Evolutionary conservation across 2,329 filamentous ascomycete genomes (phyloP), one percentile per base, ranked within the genome.

Genomic region (Aspergillus fumigatus): DNA sequence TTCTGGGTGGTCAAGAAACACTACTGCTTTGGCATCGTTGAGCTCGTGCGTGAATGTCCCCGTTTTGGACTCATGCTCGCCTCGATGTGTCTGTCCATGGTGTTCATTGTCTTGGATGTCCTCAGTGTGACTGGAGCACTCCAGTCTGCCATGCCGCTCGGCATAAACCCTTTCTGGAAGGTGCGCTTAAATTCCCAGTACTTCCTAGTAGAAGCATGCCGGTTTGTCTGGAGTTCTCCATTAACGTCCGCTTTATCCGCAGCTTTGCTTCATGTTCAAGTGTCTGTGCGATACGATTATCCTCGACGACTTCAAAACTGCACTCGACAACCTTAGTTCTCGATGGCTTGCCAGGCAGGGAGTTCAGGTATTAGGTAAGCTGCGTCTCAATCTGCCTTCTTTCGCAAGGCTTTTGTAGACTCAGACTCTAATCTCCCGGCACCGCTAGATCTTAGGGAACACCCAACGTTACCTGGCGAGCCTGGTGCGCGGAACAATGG

Each of bases 221-320:
- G 4, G 25, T 26, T 26, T 3, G 7, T 26, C 25, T 26, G 6
- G 25, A 26, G 25, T 7, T 26, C 25, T 26, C 25, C 7, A 7
- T 26, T 26, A 6, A 26, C 25, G 25, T 26, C 1, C 25, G 25
- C 25, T 26, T 26, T 26, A 26, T 26, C 7, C 25, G 25, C 25
- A 26, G 72, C 67, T 86, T 14, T 79, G 81, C 0, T 83, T 86
- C 50, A 80, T 87, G 21, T 87, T 86, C 77, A 88, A 88, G 70
- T 88, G 85, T 59, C 77, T 88, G 48, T 86, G 84, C n/a, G 85
- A 88, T 65, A 84, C 81, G 0, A 83, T 88, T 51, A 80, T 88
- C 51, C 79, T 88, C 8, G 85, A 88, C 64, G 85, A 88, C 63
- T 88, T 88, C 79, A 87, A 87, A 65, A 86, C 84, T 2, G 78